phyloP scores from a whole-genome alignment of 2,329 filamentous ascomycete species.

The Trichoderma cornu-damae region DNA sequence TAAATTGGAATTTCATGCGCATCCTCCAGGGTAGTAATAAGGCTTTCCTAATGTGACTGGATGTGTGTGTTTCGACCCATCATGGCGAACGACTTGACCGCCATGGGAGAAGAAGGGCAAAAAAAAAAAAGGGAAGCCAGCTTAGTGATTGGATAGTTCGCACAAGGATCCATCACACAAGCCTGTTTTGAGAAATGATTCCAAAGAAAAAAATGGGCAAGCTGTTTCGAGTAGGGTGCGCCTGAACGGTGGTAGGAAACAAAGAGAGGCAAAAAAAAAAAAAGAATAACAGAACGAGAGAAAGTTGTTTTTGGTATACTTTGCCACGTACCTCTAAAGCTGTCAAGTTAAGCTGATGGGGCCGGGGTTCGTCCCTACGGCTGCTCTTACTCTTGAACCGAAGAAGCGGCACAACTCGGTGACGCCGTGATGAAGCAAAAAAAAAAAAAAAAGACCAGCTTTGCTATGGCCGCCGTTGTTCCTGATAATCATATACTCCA shows the following conservation, averaged over 20 bases:
- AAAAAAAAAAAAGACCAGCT: background rate
- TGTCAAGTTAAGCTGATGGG: slow-evolving; percentile 7
- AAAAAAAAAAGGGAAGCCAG: background rate
- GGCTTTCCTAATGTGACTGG: background rate
- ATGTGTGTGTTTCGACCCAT: slow-evolving; percentile 6
- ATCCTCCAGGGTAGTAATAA: slow-evolving; percentile 8
- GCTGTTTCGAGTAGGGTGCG: slow-evolving; percentile 2
- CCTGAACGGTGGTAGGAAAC: background rate
- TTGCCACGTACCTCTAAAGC: slow-evolving; percentile 8
- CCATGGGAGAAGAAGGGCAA: slow-evolving; percentile 4
- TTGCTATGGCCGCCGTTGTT: background rate
- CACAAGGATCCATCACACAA: slow-evolving; percentile 8
- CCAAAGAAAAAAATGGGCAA: background rate
- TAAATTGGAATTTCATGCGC: slow-evolving; percentile 8
- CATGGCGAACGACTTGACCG: slow-evolving; percentile 12
- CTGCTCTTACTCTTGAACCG: too few relatives aligned
- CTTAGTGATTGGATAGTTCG: slow-evolving; percentile 3
- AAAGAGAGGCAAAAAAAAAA: background rate
- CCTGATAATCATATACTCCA: background rate
- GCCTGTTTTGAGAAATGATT: background rate
- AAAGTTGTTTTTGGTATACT: too few relatives aligned
- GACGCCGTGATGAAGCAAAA: slow-evolving; percentile 17
- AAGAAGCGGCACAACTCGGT: slow-evolving; percentile 13
- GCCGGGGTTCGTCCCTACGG: slow-evolving; percentile 4
- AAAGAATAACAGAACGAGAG: background rate